Conservation (phyloP, 2,329 filamentous ascomycete genomes). For the Verruconis gallopava region DNA sequence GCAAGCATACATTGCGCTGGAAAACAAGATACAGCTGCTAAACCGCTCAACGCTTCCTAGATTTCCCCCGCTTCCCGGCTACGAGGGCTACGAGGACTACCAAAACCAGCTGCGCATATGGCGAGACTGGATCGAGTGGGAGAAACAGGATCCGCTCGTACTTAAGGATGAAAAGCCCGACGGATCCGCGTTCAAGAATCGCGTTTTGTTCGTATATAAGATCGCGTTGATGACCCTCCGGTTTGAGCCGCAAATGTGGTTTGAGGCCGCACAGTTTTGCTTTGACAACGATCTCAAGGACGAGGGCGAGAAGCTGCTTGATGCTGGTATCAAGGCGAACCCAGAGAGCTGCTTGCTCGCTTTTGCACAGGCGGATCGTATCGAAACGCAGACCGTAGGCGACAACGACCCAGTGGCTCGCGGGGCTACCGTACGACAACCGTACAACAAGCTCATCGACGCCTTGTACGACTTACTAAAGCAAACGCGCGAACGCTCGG, state of each 20-base stretch:
- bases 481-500: conserved; percentile 53
- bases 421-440: conserved; percentile 63
- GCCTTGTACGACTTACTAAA: conserved; percentile 79
- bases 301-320: conserved; percentile 66
- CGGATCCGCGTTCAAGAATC: conserved; percentile 55
- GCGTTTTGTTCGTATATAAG: conserved; percentile 82
- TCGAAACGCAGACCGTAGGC: conserved; percentile 60
- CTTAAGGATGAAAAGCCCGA: conserved; percentile 57
- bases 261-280: conserved; percentile 86
- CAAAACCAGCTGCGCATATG: conserved; percentile 73
- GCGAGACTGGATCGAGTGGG: conserved; percentile 92
- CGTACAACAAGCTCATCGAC: conserved; percentile 71
- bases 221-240: conserved; percentile 85
- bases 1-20: conserved; percentile 77
- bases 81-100: conserved; percentile 77
- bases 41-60: conserved; percentile 65
- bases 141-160: conserved; percentile 83
- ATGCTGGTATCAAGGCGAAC: conserved; percentile 74
- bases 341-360: conserved; percentile 86
- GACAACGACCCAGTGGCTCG: conserved; percentile 60
- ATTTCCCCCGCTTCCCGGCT: conserved; percentile 72
- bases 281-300: conserved; percentile 60
- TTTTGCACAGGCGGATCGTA: conserved; percentile 76
- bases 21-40: conserved; percentile 70
- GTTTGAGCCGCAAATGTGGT: conserved; percentile 95